Conservation (phyloP, 164 flowering plant genomes). For the Litsea cubeba region DNA sequence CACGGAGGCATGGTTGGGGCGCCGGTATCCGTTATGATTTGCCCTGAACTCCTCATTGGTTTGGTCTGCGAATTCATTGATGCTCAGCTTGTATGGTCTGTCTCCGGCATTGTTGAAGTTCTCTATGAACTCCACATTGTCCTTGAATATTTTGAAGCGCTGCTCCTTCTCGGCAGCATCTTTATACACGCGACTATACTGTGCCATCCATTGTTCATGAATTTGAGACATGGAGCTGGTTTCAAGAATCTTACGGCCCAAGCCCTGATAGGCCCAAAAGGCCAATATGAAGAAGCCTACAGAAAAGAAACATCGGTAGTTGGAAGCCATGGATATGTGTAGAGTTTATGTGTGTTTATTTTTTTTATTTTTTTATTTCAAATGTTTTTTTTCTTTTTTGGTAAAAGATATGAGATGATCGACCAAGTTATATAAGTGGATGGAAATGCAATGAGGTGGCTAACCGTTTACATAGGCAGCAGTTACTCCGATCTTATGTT, state of each 20-base stretch:
- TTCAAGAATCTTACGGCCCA: neutral
- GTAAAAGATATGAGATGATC: no score
- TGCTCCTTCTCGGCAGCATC: slow-evolving; percentile 12
- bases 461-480: no score
- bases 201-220: slow-evolving; percentile 22
- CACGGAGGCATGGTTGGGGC: neutral
- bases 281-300: neutral
- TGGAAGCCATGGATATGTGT: neutral
- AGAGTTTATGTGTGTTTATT: no score
- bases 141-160: slow-evolving; percentile 30
- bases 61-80: slow-evolving; percentile 26
- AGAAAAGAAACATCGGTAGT: neutral
- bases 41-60: slow-evolving; percentile 30
- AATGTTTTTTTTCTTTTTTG: neutral
- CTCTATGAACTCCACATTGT: slow-evolving; percentile 26
- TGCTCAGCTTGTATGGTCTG: slow-evolving; percentile 17
- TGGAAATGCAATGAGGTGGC: no score
- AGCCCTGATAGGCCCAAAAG: slow-evolving; percentile 7
- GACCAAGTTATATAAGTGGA: no score
- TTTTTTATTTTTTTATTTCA: neutral
- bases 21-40: slow-evolving; percentile 14
- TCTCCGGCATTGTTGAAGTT: slow-evolving; percentile 15
- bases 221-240: slow-evolving; percentile 5
- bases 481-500: no score
- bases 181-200: slow-evolving; percentile 11